Evolutionary conservation across 129 eudicot genomes (phyloP), one percentile per base, ranked within the genome.

Genomic region (Chrysanthemum seticuspe): DNA sequence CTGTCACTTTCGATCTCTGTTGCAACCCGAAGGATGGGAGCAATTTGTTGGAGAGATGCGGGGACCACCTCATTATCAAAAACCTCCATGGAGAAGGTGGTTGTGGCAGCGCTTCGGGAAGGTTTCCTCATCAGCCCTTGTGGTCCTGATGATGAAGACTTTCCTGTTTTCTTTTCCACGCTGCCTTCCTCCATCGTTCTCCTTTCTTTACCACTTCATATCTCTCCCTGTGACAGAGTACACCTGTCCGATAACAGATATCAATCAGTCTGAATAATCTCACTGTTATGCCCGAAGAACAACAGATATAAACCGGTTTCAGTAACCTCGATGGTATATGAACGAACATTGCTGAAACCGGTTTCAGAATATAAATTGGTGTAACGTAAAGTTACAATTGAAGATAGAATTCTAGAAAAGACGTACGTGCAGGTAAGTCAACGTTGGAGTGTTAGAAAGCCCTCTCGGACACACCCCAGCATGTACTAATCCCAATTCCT

Each of bases 31-130:
- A 93, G 91, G 65, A 93, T 89, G 13, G 97, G 97, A 49, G 91
- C 92, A 60, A 93, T 93, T 29, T 89, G 86, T 71, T 84, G 97
- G 64, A 93, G 87, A 36, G 98, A 93, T 8, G 98, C 84, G 5
- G 98, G 98, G 23, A 90, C 98, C 21, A 93, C 98, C 82, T 93
- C 98, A 2, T 81, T 88, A 76, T 93, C 98, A 63, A 93, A 93
- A 34, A 93, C 98, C 83, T 93, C 98, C 85, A 78, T 82, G 13
- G 98, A 85, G 78, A 93, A 86, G 50, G 90, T 84, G 50, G 98
- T 92, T 31, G 87, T 87, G 83, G 95, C 93, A 40, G 91, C 91
- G 67, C 89, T 89, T 31, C 98, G 86, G 10, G 98, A 89, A 25
- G 96, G 86, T 67, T 95, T 83, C 69, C 98, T 77, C 49, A 74